phyloP scores from a whole-genome alignment of 2,329 filamentous ascomycete genomes.

The Clonostachys rhizophaga region DNA sequence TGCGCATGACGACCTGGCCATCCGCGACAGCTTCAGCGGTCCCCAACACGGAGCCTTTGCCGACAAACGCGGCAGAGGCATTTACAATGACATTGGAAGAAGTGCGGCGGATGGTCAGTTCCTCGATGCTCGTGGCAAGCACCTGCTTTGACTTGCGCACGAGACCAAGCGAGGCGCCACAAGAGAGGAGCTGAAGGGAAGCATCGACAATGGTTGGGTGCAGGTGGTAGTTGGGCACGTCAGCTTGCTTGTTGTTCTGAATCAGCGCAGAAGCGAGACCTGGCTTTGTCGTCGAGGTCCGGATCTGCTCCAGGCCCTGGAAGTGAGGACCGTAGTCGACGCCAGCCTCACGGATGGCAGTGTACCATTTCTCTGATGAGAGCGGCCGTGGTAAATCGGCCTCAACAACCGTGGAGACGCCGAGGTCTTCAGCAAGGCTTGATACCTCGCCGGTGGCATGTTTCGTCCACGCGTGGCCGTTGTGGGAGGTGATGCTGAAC shows the following conservation, averaged over 20 bases:
- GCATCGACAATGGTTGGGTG: conserved; percentile 31
- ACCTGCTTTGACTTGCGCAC: neutral
- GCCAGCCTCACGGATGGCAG: neutral
- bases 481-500: conserved; percentile 17
- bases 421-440: neutral
- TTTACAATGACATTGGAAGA: neutral
- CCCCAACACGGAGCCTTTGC: neutral
- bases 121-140: neutral
- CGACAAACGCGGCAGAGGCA: neutral
- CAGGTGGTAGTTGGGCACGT: conserved; percentile 19
- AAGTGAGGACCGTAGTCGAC: neutral
- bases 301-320: neutral
- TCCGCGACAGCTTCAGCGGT: neutral
- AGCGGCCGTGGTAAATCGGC: neutral
- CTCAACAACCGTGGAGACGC: neutral
- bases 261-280: conserved; percentile 9
- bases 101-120: neutral
- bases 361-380: neutral
- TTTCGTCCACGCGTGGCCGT: conserved; percentile 13
- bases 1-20: neutral
- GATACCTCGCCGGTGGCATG: conserved; percentile 16
- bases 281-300: conserved; percentile 5
- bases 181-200: conserved; percentile 16
- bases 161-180: neutral
- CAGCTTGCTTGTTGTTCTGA: conserved; percentile 2